Percentiles rank a stretch among this genome's conserved stretches.
These are phyloP conservation scores for Sinapis alba DNA, from an alignment of 441 rosid species.

Conservation along the genomic window DNA sequence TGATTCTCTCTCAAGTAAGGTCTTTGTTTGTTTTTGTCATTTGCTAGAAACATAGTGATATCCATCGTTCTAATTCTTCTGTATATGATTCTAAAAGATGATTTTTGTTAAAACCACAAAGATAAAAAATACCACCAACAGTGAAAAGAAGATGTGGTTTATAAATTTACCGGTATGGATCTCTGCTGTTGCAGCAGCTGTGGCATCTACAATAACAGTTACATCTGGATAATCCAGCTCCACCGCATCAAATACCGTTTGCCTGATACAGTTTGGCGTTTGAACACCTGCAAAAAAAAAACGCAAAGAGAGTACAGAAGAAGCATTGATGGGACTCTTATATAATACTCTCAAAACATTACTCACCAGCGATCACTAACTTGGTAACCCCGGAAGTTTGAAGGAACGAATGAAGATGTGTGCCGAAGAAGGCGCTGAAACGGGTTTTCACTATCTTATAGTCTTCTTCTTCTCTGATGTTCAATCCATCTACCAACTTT, in stretches of 20 bases:
- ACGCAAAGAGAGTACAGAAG: not conserved
- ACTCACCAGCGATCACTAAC: constrained; percentile 65
- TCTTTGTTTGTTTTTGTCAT: constrained; percentile 15
- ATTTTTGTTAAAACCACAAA: not conserved
- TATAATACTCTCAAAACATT: not conserved
- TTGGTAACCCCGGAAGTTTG: constrained; percentile 49
- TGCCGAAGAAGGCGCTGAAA: constrained; percentile 81
- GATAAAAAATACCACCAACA: not conserved
- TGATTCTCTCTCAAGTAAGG: not conserved
- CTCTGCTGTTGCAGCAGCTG: constrained; percentile 85
- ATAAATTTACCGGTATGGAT: constrained; percentile 59
- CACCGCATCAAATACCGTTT: constrained; percentile 83
- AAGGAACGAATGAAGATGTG: constrained; percentile 74
- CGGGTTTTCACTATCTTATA: constrained; percentile 83
- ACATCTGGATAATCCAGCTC: constrained; percentile 64
- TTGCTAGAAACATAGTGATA: not conserved
- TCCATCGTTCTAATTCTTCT: not conserved
- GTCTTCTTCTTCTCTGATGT: constrained; percentile 70
- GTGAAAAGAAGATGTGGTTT: not conserved
- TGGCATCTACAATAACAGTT: constrained; percentile 70
- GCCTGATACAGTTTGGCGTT: constrained; percentile 88
- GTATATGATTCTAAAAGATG: not conserved
- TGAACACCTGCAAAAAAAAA: constrained; percentile 59
- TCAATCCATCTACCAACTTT: constrained; percentile 68
- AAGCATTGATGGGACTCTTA: not conserved